phyloP scores from a whole-genome alignment of 225 moss, liverwort and hornwort genomes.

The Marchantia paleacea region DNA sequence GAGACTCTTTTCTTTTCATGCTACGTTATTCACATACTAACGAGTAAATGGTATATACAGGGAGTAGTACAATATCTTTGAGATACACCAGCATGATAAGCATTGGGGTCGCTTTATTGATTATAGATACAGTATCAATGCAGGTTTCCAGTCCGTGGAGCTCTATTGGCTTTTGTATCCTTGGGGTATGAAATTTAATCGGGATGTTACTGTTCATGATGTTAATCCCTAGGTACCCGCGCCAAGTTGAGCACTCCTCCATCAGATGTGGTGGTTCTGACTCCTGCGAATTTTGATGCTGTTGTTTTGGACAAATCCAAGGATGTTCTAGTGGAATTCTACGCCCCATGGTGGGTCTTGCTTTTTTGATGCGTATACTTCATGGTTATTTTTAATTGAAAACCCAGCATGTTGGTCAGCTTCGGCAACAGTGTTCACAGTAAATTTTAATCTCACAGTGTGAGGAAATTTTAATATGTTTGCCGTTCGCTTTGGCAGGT shows the following conservation, averaged over 20 bases:
- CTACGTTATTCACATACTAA: no score
- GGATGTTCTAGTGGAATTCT: conserved; percentile 96
- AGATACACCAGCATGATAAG: no score
- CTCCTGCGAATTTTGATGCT: conserved; percentile 78
- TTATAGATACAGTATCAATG: neutral
- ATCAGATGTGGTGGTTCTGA: conserved; percentile 82
- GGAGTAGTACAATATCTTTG: no score
- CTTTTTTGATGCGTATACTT: neutral
- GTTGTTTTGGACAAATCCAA: conserved; percentile 74
- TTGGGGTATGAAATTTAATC: neutral
- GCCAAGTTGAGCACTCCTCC: conserved; percentile 60
- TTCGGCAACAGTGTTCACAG: no score
- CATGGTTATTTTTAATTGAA: neutral
- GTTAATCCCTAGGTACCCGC: conserved; percentile 51
- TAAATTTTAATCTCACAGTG: neutral
- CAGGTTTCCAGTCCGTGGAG: neutral
- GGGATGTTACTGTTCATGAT: no score
- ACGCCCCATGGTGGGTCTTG: conserved; percentile 74
- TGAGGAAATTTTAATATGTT: neutral
- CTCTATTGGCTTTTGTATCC: neutral
- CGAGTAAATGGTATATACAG: no score
- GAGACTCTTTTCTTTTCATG: no score
- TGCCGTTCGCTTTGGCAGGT: conserved; percentile 53
- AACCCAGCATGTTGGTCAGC: neutral
- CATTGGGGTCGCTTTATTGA: neutral